Conservation (phyloP, 2,329 filamentous ascomycete species). For the Clarireedia homoeocarpa region DNA sequence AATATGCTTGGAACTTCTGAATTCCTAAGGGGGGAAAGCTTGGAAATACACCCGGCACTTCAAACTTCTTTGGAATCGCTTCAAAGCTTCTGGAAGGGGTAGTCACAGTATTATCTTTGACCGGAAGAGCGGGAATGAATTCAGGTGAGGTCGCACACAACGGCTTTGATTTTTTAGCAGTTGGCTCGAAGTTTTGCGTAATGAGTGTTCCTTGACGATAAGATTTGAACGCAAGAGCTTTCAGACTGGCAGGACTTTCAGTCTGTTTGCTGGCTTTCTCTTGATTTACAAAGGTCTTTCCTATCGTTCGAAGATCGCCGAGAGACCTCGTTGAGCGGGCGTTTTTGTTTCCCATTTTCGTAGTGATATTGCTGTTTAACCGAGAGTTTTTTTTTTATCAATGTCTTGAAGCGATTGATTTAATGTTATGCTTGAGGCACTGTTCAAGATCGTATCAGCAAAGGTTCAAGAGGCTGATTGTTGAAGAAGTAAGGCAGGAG, state of each 20-base stretch:
- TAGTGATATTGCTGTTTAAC: neutral
- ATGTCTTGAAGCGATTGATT: too few species aligned
- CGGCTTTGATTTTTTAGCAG: neutral
- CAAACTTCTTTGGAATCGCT: too few species aligned
- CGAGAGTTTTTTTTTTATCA: too few species aligned
- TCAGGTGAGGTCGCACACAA: slow-evolving; percentile 6
- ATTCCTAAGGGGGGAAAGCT: too few species aligned
- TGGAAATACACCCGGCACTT: too few species aligned
- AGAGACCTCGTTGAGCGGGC: neutral
- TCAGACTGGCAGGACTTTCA: neutral
- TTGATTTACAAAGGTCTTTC: neutral
- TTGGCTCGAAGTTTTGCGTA: neutral
- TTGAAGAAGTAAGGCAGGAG: too few species aligned
- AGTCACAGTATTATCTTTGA: too few species aligned
- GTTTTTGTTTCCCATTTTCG: slow-evolving; percentile 8
- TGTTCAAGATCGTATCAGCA: too few species aligned
- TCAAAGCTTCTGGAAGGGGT: too few species aligned
- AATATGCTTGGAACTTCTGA: too few species aligned
- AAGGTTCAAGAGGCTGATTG: too few species aligned
- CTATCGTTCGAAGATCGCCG: neutral
- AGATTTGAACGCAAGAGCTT: slow-evolving; percentile 5
- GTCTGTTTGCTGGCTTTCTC: neutral
- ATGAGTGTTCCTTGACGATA: slow-evolving; percentile 6
- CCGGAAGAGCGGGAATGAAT: slow-evolving; percentile 1
- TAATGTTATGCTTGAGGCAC: too few species aligned